Evolutionary conservation across 2,329 filamentous ascomycete species (phyloP), one percentile per base, ranked within the genome.

Genomic region (Rutstroemia sp.): DNA sequence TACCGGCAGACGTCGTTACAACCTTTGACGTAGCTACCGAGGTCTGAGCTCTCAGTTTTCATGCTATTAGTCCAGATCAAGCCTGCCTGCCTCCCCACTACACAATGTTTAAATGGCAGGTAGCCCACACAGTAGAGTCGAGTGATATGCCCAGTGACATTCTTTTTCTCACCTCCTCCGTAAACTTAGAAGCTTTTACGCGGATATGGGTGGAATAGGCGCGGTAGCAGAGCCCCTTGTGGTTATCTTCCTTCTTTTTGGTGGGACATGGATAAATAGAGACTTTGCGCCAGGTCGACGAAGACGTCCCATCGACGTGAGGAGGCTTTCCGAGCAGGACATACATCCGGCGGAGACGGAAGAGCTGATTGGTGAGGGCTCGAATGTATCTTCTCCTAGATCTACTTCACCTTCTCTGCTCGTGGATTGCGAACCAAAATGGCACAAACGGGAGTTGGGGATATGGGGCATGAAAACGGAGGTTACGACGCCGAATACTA

Each of bases 241-340:
- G 2, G 82, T 86, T 34, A 71, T 85, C 52, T 73, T 76, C 21
- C 73, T 86, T 23, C 75, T 86, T 14, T 77, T 82, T 57, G 79
- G 79, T 56, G 82, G 83, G 25, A 83, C 82, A 16, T 80, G 80
- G 74, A 75, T 86, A 62, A 86, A 86, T 66, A 75, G 82, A 42
- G 74, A 78, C 58, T 70, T 65, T 64, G 65, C 57, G 60, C 67
- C 21, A 57, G 65, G 61, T 60, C 56, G 62, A 54, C 41, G 64
- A 58, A 57, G 58, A 65, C 46, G 47, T 47, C 41, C 58, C 6
- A 49, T 47, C 10, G 30, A 34, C 12, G 30, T 34, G 30, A 12
- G 30, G 30, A 34, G 30, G 30, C 10, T 34, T 34, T 34, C 30
- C 10, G 30, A 34, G 30, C 30, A 34, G 30, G 30, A 34, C 3